phyloP scores from a whole-genome alignment of 1,284 basidiomycete genomes.

The Rhodofomes roseus region DNA sequence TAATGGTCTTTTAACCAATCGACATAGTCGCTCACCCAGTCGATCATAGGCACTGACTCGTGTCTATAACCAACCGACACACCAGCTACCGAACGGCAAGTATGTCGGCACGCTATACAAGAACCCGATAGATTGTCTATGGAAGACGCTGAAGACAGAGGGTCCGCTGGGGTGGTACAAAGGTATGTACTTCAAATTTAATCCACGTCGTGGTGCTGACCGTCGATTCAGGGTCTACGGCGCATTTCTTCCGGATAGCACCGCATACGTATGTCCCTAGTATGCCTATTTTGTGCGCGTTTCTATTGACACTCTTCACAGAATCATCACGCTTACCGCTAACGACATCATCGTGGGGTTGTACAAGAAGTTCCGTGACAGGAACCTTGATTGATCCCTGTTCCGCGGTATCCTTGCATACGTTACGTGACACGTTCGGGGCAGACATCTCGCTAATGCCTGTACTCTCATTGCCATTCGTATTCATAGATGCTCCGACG shows the following conservation, averaged over 20 bases:
- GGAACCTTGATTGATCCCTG: not conserved
- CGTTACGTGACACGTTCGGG: not conserved
- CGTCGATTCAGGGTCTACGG: slow-evolving; percentile 69
- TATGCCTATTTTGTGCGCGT: not conserved
- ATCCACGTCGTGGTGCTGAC: not conserved
- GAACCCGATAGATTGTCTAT: slow-evolving; percentile 93
- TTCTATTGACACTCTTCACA: slow-evolving; percentile 22
- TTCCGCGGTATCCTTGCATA: not conserved
- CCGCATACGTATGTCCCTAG: slow-evolving; percentile 73
- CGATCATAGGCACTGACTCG: slow-evolving; percentile 75
- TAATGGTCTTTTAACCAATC: not conserved
- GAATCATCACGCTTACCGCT: slow-evolving; percentile 80
- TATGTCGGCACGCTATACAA: slow-evolving; percentile 79
- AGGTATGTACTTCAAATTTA: slow-evolving; percentile 39
- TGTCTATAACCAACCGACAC: slow-evolving; percentile 94
- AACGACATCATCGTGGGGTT: slow-evolving; percentile 80
- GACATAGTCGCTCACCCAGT: not conserved
- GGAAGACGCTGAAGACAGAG: slow-evolving; percentile 92
- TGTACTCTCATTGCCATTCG: not conserved
- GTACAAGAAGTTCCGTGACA: slow-evolving; percentile 45
- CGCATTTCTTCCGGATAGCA: slow-evolving; percentile 88
- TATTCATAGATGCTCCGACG: not conserved
- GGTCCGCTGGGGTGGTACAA: slow-evolving; percentile 93
- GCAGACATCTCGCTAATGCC: not conserved
- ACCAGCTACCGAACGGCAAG: slow-evolving; percentile 68